Evolutionary conservation across 2,329 filamentous ascomycete species (phyloP).

Genomic region (Diaporthe sp.): DNA sequence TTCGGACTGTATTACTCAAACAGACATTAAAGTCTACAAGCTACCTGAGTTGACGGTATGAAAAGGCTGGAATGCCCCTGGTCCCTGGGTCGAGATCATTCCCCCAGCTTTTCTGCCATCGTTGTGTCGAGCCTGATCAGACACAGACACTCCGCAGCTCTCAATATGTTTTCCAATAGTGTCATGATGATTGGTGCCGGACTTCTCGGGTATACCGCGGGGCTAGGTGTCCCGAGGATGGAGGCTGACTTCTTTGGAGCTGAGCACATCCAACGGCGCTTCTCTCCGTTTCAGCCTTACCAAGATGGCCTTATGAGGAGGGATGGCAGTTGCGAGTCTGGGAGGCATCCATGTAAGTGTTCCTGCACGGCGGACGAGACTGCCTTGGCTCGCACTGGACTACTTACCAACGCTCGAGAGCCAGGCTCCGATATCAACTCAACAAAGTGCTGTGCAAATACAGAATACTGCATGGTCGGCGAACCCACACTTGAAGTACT

Average conservation of each 20-base stretch:
- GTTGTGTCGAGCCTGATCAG: neutral
- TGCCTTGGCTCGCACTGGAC: neutral
- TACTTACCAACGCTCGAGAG: neutral
- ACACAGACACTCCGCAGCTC: too few relatives aligned
- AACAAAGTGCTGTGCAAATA: neutral
- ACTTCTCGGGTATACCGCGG: neutral
- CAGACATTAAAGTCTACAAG: neutral
- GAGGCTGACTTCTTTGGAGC: neutral
- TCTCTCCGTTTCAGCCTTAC: neutral
- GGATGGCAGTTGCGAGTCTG: neutral
- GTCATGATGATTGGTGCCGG: neutral
- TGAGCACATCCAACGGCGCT: neutral
- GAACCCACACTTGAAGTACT: neutral
- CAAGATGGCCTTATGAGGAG: neutral
- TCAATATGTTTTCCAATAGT: neutral
- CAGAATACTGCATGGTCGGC: neutral
- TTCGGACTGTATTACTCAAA: neutral
- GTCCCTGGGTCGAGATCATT: neutral
- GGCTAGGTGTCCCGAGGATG: neutral
- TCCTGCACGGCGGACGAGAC: neutral
- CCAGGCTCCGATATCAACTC: constrained; percentile 12
- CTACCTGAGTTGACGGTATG: neutral
- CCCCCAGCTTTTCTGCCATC: neutral
- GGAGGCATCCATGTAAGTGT: neutral
- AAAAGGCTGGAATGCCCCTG: neutral